phyloP scores from a whole-genome alignment of 2,329 filamentous ascomycete genomes.

The Sarocladium brachiariae region DNA sequence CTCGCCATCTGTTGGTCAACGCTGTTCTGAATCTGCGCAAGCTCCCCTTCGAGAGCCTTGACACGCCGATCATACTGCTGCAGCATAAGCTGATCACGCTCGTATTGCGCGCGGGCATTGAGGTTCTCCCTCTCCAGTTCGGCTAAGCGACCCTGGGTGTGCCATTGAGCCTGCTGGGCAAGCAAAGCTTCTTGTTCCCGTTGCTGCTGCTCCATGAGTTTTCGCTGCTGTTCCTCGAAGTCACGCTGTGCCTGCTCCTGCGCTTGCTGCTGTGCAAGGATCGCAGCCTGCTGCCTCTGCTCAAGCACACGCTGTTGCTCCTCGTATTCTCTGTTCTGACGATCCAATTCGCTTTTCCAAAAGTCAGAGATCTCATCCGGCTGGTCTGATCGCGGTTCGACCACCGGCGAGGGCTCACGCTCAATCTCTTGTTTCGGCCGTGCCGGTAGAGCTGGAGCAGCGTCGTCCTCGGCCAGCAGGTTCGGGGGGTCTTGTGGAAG shows the following conservation, averaged over 20 bases:
- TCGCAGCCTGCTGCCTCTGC: slow-evolving; percentile 76
- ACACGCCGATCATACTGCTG: slow-evolving; percentile 95
- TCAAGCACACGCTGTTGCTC: slow-evolving; percentile 86
- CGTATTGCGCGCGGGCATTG: slow-evolving; percentile 89
- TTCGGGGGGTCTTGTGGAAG: slow-evolving; percentile 91
- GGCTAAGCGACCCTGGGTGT: slow-evolving; percentile 91
- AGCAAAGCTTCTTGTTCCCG: slow-evolving; percentile 85
- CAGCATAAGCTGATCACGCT: slow-evolving; percentile 93
- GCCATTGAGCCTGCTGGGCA: slow-evolving; percentile 82
- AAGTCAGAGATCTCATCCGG: slow-evolving; percentile 96
- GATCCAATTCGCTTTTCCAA: slow-evolving; percentile 87
- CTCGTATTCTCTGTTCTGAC: slow-evolving; percentile 91
- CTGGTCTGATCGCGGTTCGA: slow-evolving; percentile 63
- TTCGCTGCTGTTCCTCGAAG: slow-evolving; percentile 93
- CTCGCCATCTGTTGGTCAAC: slow-evolving; percentile 78
- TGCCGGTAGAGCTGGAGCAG: slow-evolving; percentile 73
- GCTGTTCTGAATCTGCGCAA: slow-evolving; percentile 74
- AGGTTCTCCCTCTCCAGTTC: slow-evolving; percentile 94
- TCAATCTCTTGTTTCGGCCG: slow-evolving; percentile 71
- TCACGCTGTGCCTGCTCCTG: slow-evolving; percentile 81
- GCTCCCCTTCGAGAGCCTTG: slow-evolving; percentile 84
- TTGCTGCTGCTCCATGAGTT: slow-evolving; percentile 81
- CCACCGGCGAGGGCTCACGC: slow-evolving; percentile 61
- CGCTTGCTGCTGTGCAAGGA: slow-evolving; percentile 74
- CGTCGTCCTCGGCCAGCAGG: slow-evolving; percentile 76